Percentiles rank a stretch among this genome's conserved stretches.
Evolutionary conservation across 1,284 basidiomycete genomes (phyloP).

Genomic region (Heterobasidion irregulare): DNA sequence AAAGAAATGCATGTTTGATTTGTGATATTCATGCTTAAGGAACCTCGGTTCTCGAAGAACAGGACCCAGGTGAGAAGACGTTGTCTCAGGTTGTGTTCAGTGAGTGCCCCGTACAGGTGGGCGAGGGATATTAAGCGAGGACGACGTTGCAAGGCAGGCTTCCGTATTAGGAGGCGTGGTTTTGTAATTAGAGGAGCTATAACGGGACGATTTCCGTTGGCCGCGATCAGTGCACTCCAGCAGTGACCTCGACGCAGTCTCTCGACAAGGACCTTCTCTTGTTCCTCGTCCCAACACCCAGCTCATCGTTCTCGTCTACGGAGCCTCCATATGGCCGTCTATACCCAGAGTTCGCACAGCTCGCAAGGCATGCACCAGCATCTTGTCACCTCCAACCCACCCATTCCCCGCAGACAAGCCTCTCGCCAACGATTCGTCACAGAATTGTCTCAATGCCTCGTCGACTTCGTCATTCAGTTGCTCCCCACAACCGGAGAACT

Average conservation of each 20-base stretch:
- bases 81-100: not conserved
- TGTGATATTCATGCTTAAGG: not conserved
- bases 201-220: not conserved
- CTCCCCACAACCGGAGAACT: slow-evolving; percentile 86
- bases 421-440: slow-evolving; percentile 47
- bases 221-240: not conserved
- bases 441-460: slow-evolving; percentile 64
- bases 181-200: not conserved
- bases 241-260: not conserved
- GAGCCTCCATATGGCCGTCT: slow-evolving; percentile 6
- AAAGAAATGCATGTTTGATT: slow-evolving; percentile 22
- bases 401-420: slow-evolving; percentile 2
- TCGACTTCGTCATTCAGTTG: slow-evolving; percentile 85
- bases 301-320: not conserved
- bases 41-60: too few relatives aligned
- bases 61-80: too few relatives aligned
- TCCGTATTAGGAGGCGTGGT: not conserved
- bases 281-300: not conserved
- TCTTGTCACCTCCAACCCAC: slow-evolving; percentile 1
- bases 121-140: not conserved
- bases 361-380: slow-evolving; percentile 8
- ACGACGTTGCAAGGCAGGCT: not conserved
- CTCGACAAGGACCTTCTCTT: not conserved
- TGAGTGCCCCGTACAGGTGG: not conserved
- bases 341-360: slow-evolving; percentile 4